These are phyloP conservation scores for Toxoplasma gondii DNA, from an alignment of 169 alveolate genomes.

Conservation along the genomic window DNA sequence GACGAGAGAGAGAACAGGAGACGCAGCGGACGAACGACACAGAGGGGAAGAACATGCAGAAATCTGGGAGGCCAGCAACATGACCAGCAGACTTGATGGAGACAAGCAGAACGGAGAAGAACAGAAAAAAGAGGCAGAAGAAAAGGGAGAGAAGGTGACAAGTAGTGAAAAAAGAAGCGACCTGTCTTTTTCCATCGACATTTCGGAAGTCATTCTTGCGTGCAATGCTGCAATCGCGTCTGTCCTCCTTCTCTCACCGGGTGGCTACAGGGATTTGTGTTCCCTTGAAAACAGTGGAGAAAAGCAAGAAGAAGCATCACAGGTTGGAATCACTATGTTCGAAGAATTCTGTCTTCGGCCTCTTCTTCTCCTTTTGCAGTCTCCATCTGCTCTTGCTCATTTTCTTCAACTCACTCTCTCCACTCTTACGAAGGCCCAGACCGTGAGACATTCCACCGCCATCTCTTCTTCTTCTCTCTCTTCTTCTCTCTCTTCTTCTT, in stretches of 20 bases:
- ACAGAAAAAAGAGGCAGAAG: no score
- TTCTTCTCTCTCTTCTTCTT: no score
- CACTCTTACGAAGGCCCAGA: neutral
- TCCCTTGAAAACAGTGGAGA: neutral
- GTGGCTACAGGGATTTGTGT: neutral
- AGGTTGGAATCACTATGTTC: neutral
- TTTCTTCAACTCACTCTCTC: neutral
- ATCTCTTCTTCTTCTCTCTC: no score
- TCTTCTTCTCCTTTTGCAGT: neutral
- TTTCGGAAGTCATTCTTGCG: neutral
- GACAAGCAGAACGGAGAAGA: no score
- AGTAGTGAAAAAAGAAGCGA: neutral
- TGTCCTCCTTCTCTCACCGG: neutral
- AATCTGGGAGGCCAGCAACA: no score
- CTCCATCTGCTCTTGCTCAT: neutral
- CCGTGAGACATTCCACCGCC: neutral
- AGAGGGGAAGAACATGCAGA: no score
- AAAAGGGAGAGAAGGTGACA: neutral
- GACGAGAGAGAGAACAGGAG: neutral
- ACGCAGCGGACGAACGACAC: neutral
- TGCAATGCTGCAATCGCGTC: neutral
- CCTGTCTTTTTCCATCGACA: neutral
- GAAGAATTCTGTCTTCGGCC: neutral
- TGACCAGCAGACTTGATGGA: no score
- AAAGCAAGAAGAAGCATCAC: neutral